A percentile compares a stretch with the other conserved stretches of the same genome.
These are phyloP conservation scores for Sanghuangporus sanghuang DNA, from an alignment of 1,284 basidiomycete genomes.

Conservation along the genomic window DNA sequence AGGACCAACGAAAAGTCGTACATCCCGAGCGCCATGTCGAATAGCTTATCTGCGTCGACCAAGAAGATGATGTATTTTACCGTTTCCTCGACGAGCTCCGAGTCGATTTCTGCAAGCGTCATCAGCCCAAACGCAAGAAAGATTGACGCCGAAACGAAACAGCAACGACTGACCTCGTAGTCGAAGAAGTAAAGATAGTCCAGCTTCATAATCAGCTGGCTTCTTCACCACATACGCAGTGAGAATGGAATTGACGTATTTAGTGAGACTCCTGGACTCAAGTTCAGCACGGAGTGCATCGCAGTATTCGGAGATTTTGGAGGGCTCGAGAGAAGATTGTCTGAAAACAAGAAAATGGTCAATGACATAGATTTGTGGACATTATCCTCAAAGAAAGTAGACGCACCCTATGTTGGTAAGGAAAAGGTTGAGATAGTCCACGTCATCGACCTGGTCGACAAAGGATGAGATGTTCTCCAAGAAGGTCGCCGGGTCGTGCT, in stretches of 20 bases:
- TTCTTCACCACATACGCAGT: conserved; percentile 91
- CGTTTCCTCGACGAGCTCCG: conserved; percentile 86
- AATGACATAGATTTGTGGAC: not conserved
- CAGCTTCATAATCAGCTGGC: conserved; percentile 89
- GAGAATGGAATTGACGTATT: conserved; percentile 87
- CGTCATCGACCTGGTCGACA: conserved; percentile 81
- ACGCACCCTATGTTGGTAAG: conserved; percentile 78
- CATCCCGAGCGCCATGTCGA: conserved; percentile 96
- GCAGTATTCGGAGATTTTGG: conserved; percentile 70
- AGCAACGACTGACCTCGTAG: conserved; percentile 54
- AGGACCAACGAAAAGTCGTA: conserved; percentile 96
- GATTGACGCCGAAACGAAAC: not conserved
- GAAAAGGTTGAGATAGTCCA: conserved; percentile 93
- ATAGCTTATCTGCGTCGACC: conserved; percentile 88
- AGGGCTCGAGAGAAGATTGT: conserved; percentile 49
- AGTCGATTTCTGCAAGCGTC: conserved; percentile 51
- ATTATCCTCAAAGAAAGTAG: conserved; percentile 15
- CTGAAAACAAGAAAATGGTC: conserved; percentile 30
- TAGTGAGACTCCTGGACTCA: conserved; percentile 65
- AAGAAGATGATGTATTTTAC: conserved; percentile 99
- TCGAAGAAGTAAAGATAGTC: conserved; percentile 70
- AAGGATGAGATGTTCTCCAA: conserved; percentile 60
- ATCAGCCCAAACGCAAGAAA: not conserved
- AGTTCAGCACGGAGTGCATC: conserved; percentile 75
- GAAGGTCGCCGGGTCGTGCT: conserved; percentile 73